Percentiles rank a stretch among this genome's conserved stretches.
Conservation (phyloP, 176 grass and related monocot genomes). For the Tillandsia leiboldiana region DNA sequence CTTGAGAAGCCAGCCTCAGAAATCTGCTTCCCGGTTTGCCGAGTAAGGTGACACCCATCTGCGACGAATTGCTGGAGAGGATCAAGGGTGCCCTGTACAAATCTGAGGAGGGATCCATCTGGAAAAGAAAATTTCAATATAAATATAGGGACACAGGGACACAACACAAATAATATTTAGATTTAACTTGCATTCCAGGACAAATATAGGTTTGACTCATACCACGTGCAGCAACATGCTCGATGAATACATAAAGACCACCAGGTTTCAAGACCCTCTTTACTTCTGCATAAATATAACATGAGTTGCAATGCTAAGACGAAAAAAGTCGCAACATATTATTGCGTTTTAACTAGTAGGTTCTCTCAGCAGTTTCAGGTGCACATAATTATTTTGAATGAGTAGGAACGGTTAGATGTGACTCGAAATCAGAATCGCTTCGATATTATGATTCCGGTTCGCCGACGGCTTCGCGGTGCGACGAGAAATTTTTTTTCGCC, state of each 20-base stretch:
- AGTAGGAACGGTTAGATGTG: too few species aligned
- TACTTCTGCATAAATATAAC: constrained; percentile 43
- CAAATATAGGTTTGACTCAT: constrained; percentile 4
- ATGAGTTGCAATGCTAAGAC: neutral
- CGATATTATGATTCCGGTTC: too few species aligned
- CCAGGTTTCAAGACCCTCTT: constrained; percentile 66
- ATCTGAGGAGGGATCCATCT: constrained; percentile 67
- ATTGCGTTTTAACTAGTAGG: too few species aligned
- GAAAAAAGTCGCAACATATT: too few species aligned
- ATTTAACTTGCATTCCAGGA: neutral
- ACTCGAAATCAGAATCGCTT: too few species aligned
- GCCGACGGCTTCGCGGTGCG: too few species aligned
- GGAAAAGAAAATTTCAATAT: neutral
- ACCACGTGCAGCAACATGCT: constrained; percentile 75
- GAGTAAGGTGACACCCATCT: constrained; percentile 69
- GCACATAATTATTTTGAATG: too few species aligned
- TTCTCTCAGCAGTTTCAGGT: too few species aligned
- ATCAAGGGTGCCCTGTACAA: constrained; percentile 50
- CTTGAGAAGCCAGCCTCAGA: constrained; percentile 43
- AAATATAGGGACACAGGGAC: neutral
- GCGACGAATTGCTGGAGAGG: constrained; percentile 57
- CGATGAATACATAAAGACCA: constrained; percentile 74
- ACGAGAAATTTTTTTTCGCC: too few species aligned
- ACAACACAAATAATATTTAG: neutral
- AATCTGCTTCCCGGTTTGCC: constrained; percentile 60